phyloP scores from a whole-genome alignment of 805 yeast species.

The Metschnikowia shivogae region DNA sequence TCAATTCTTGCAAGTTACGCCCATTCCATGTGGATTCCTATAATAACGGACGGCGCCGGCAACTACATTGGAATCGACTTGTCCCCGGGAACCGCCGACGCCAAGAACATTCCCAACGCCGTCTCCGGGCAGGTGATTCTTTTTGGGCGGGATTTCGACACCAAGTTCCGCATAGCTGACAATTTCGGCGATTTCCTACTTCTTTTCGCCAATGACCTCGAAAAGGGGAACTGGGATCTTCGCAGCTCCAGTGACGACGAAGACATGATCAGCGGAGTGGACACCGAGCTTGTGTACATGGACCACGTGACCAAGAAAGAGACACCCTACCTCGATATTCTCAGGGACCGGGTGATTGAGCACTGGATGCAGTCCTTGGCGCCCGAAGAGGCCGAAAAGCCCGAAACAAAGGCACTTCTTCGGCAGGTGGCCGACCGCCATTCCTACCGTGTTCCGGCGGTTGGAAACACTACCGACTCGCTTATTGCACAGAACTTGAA shows the following conservation, averaged over 20 bases:
- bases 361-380: constrained; percentile 30
- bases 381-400: constrained; percentile 10
- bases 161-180: constrained; percentile 79
- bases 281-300: constrained; percentile 68
- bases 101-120: constrained; percentile 15
- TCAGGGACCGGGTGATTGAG: constrained; percentile 29
- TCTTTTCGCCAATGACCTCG: constrained; percentile 81
- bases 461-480: constrained; percentile 21
- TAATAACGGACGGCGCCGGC: constrained; percentile 83
- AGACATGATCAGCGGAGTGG: constrained; percentile 54
- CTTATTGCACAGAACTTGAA: constrained; percentile 29
- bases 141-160: constrained; percentile 92
- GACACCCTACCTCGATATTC: constrained; percentile 37
- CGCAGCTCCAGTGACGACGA: constrained; percentile 36
- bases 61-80: constrained; percentile 90
- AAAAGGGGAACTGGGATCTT: constrained; percentile 73
- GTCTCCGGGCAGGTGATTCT: constrained; percentile 87
- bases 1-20: constrained; percentile 73
- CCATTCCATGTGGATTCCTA: constrained; percentile 89
- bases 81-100: constrained; percentile 17
- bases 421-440: constrained; percentile 5
- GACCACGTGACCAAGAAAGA: constrained; percentile 51
- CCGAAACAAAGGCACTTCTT: constrained; percentile 5
- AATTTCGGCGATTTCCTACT: constrained; percentile 88
- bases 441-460: constrained; percentile 5